Evolutionary conservation across 768 basidiomycete genomes (phyloP), one percentile per base, ranked within the genome.

Genomic region (Suillus subalutaceus): DNA sequence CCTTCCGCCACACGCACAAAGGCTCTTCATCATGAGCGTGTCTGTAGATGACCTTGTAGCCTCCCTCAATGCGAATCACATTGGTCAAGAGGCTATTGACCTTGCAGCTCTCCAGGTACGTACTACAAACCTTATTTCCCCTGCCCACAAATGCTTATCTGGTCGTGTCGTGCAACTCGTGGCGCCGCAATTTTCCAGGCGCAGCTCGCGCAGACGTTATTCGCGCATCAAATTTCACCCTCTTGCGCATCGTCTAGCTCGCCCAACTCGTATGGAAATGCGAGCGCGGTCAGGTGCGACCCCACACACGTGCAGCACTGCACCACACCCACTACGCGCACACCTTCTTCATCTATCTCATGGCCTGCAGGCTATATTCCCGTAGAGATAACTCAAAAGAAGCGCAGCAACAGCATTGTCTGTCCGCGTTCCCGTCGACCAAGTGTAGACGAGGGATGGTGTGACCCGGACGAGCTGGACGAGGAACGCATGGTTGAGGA

Each of bases 21-120:
- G 18, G 41, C 66, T 23, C 46, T n/a, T 62, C 62, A 70, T 65
- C 66, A 85, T 85, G 84, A 83, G 76, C 68, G 58, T 82, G 65
- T 80, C 84, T 56, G 77, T 85, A 44, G 84, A 85, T 72, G 84
- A 85, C 77, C 85, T 85, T 71, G 80, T 85, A 63, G 78, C 83
- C 26, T 84, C 83, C 13, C 68, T 85, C 70, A 78, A 75, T 52
- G 70, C 79, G 2, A 82, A 78, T 72, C 84, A 85, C 79, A 83
- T 85, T 72, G 83, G 83, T 66, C 85, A 85, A 69, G 84, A 85
- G 69, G 83, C 83, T n/a, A 77, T 80, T 16, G 85, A 85, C 75
- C 77, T 85, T 66, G 82, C 82, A 57, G 73, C 79, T 32, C 78
- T 85, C 16, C 83, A 85, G 79, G 84, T 85, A 69, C 32, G 66